Base-by-base conservation (phyloP, 148 eudicot genomes). In the Fallopia convolvulus region DNA sequence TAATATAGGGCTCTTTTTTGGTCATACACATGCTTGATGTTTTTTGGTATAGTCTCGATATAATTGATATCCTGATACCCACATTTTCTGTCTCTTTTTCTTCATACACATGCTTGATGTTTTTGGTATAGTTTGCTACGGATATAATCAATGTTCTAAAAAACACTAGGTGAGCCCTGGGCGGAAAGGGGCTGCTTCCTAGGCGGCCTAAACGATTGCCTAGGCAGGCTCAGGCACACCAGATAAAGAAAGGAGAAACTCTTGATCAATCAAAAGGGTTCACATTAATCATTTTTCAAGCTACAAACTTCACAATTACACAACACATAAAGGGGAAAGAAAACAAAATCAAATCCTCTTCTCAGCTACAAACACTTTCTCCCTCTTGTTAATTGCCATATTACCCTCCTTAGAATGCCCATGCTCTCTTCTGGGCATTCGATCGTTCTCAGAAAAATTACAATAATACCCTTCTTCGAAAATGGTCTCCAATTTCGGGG, bases 401-500 rank as follows among this genome's bases (percentile, higher is more conserved):
- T 1, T 1, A 10, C 66, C 33, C 4, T 23, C 33, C n/a, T 52
- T 52, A 0, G 20, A 52, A 13, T 14, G 7, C 58, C 17, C 58
- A 13, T 14, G 7, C 58, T 52, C 58, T 52, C 5, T 60, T 52
- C 1, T 60, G 12, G 14, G 10, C 14, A 55, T 1, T 61, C 15
- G 40, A 65, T 32, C 33, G 4, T 40, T 33, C 15, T 60, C 66
- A 1, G 4, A 2, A 12, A n/a, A 58, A 23, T 58, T 58, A 58
- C 65, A 10, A 23, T 58, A 15, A 58, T 12, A 32, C 70, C 15
- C 75, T 73, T 73, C 75, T 73, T 73, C 75, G 9, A 73, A 73
- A 48, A 73, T 73, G 17, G 75, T 73, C 75, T 73, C 75, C 53
- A 73, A 14, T 48, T 20, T 48, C 0, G 75, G 75, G 23, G 55